These are phyloP conservation scores for Bacidia rubella DNA, from an alignment of 495 filamentous ascomycete species.

Conservation along the genomic window DNA sequence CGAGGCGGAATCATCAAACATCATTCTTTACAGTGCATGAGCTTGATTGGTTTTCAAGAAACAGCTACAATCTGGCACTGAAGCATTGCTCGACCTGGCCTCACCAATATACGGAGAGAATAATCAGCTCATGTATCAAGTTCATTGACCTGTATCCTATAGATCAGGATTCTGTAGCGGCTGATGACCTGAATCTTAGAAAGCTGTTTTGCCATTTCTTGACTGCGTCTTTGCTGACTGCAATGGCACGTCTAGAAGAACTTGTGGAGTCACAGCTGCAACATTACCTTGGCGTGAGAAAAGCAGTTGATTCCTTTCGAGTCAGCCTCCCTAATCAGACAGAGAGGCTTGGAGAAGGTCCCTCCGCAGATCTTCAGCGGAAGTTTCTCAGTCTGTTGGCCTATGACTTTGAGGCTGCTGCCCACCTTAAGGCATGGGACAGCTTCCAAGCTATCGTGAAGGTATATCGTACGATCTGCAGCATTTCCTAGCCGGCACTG, in stretches of 20 bases:
- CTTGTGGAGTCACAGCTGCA: slow-evolving; percentile 37
- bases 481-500: background rate
- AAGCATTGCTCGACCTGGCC: slow-evolving; percentile 43
- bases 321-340: slow-evolving; percentile 19
- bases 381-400: slow-evolving; percentile 52
- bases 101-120: slow-evolving; percentile 35
- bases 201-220: slow-evolving; percentile 58
- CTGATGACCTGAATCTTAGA: slow-evolving; percentile 41
- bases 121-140: slow-evolving; percentile 45
- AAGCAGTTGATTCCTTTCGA: slow-evolving; percentile 42
- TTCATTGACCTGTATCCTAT: slow-evolving; percentile 49
- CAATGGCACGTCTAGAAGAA: slow-evolving; percentile 52
- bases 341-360: slow-evolving; percentile 28
- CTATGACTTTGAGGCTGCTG: slow-evolving; percentile 65
- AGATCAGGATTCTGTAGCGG: slow-evolving; percentile 27
- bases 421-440: slow-evolving; percentile 54
- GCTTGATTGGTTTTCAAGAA: slow-evolving; percentile 70
- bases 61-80: slow-evolving; percentile 60
- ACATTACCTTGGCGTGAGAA: slow-evolving; percentile 44
- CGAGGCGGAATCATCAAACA: slow-evolving; percentile 17
- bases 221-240: slow-evolving; percentile 40
- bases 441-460: slow-evolving; percentile 47
- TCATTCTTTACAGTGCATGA: slow-evolving; percentile 43
- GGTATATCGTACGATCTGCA: slow-evolving; percentile 22
- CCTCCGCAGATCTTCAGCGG: slow-evolving; percentile 36